A percentile compares a stretch with the other conserved stretches of the same genome.
Evolutionary conservation across 2,329 filamentous ascomycete species (phyloP).

Genomic region (Pleoardoris graminearum): DNA sequence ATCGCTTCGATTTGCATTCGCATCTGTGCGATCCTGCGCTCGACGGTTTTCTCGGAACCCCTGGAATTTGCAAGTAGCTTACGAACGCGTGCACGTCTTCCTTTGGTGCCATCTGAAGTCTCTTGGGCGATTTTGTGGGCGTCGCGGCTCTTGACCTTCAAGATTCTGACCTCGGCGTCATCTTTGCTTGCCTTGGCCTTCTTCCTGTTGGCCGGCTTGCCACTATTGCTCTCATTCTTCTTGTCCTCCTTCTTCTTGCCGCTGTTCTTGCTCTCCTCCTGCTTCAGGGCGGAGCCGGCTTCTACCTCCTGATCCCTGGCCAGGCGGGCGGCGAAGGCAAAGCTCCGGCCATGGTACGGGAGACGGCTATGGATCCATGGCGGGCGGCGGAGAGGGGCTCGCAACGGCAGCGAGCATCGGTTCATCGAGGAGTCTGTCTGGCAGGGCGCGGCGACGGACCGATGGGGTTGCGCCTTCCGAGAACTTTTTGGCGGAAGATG

Average conservation of each 20-base stretch:
- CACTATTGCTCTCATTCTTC: not conserved
- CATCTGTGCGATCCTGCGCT: not conserved
- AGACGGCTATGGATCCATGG: slow-evolving; percentile 4
- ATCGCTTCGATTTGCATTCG: slow-evolving; percentile 1
- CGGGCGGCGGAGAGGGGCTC: not conserved
- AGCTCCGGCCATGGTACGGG: not conserved
- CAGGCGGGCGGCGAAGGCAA: not conserved
- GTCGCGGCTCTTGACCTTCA: not conserved
- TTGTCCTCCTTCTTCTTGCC: not conserved
- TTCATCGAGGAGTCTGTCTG: slow-evolving; percentile 2
- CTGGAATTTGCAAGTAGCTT: not conserved
- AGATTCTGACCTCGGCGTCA: too few species aligned
- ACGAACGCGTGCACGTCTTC: not conserved
- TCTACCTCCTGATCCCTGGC: not conserved
- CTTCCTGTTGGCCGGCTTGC: not conserved
- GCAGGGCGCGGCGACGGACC: not conserved
- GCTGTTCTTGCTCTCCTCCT: not conserved
- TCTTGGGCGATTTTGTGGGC: not conserved
- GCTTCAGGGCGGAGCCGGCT: not conserved
- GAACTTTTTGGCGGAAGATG: not conserved
- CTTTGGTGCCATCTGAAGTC: not conserved
- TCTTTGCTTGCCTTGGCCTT: not conserved
- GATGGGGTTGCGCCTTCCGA: not conserved
- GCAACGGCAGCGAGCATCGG: slow-evolving; percentile 3
- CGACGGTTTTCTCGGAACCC: not conserved